A percentile compares a stretch with the other conserved stretches of the same genome.
phyloP scores from a whole-genome alignment of 371 early-diverging fungal species.

The Mortierella sp. region DNA sequence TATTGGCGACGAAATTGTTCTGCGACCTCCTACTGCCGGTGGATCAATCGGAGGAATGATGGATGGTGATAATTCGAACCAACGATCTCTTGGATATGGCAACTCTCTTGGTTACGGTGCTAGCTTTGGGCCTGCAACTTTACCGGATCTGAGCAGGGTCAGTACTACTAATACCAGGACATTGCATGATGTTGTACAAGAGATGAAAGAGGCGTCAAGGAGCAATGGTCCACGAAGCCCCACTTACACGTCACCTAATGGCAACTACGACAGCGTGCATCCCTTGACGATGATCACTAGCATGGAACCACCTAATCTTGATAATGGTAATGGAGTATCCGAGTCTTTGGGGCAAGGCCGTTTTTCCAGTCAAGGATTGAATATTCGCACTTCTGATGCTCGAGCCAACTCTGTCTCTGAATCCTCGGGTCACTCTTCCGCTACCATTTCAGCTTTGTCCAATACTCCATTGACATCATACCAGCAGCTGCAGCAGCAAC shows the following conservation, averaged over 20 bases:
- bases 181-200: slow-evolving; percentile 47
- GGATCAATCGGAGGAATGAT: slow-evolving; percentile 20
- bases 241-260: background rate
- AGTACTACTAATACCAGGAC: slow-evolving; percentile 32
- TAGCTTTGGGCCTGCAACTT: slow-evolving; percentile 11
- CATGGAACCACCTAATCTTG: background rate
- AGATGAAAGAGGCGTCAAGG: slow-evolving; percentile 49
- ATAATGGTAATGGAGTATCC: background rate
- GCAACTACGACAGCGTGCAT: background rate
- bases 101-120: background rate
- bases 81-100: background rate
- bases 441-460: background rate
- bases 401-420: slow-evolving; percentile 1
- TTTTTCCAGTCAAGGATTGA: slow-evolving; percentile 17
- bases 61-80: slow-evolving; percentile 1
- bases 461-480: background rate
- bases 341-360: slow-evolving; percentile 11
- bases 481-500: background rate
- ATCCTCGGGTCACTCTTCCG: slow-evolving; percentile 20
- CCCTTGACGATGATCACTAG: slow-evolving; percentile 9
- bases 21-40: slow-evolving; percentile 31
- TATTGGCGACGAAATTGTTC: slow-evolving; percentile 56
- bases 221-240: slow-evolving; percentile 10
- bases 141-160: slow-evolving; percentile 27
- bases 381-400: slow-evolving; percentile 9